Evolutionary conservation across 768 basidiomycete species (phyloP).

Genomic region (Boletus insuetus): DNA sequence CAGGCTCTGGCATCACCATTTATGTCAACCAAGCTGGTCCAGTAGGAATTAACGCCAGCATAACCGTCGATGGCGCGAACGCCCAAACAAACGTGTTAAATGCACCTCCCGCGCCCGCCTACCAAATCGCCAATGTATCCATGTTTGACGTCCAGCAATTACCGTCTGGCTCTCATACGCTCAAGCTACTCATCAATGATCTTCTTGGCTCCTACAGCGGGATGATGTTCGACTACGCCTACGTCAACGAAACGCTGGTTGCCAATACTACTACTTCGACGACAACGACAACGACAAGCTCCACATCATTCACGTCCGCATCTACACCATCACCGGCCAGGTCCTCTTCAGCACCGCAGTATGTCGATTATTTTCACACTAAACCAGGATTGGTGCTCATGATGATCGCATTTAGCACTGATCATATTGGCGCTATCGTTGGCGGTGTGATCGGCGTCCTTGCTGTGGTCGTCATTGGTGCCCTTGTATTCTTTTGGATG

Average conservation of each 20-base stretch:
- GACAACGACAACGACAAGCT: background rate
- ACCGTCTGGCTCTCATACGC: slow-evolving; percentile 11
- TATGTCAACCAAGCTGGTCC: slow-evolving; percentile 25
- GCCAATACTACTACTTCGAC: slow-evolving; percentile 1
- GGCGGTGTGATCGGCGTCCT: slow-evolving; percentile 13
- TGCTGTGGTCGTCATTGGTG: slow-evolving; percentile 3
- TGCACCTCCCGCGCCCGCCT: slow-evolving; percentile 18
- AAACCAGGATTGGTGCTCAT: background rate
- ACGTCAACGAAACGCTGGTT: slow-evolving; percentile 19
- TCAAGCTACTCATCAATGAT: slow-evolving; percentile 16
- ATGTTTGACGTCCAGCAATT: slow-evolving; percentile 26
- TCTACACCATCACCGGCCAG: background rate
- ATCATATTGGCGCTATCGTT: slow-evolving; percentile 7
- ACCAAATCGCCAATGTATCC: slow-evolving; percentile 20
- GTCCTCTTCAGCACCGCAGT: slow-evolving; percentile 7
- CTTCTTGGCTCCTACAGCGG: slow-evolving; percentile 21
- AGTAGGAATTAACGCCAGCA: slow-evolving; percentile 23
- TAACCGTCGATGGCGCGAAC: slow-evolving; percentile 12
- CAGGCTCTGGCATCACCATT: slow-evolving; percentile 24
- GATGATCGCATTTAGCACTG: background rate
- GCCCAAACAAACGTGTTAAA: slow-evolving; percentile 14
- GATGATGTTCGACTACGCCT: slow-evolving; percentile 28
- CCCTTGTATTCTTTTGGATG: slow-evolving; percentile 9
- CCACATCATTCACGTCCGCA: background rate
- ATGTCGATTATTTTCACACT: background rate